A percentile compares a stretch with the other conserved stretches of the same genome.
phyloP scores from a whole-genome alignment of 345 rosid genomes.

The Eucalyptus caleyi region DNA sequence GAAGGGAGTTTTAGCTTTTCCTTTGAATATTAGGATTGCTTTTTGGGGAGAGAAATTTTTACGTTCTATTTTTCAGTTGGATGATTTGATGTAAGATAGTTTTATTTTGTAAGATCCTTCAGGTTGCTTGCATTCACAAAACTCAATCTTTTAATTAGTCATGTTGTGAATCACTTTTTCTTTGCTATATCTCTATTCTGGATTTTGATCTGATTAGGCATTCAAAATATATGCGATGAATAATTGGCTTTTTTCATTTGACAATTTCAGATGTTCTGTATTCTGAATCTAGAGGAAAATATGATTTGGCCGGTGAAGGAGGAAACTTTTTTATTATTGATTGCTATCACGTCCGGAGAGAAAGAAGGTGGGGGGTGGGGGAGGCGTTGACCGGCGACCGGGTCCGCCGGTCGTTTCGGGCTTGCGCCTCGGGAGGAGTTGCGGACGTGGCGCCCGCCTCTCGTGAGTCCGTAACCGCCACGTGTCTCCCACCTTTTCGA shows the following conservation, averaged over 20 bases:
- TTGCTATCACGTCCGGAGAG: constrained; percentile 12
- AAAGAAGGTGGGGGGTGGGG: neutral
- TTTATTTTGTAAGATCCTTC: neutral
- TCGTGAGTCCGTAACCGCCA: no score
- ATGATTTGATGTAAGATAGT: neutral
- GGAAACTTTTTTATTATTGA: neutral
- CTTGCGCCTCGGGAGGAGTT: neutral
- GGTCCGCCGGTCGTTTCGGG: neutral
- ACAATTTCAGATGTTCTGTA: neutral
- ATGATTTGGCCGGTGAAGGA: neutral
- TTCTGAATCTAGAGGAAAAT: neutral
- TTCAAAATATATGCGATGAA: neutral
- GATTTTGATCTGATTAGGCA: neutral
- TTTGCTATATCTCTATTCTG: neutral
- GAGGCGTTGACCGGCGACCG: neutral
- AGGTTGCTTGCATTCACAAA: neutral
- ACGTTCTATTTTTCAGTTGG: neutral
- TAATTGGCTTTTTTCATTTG: neutral
- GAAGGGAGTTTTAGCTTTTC: neutral
- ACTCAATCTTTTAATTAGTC: neutral
- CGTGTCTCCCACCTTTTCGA: neutral
- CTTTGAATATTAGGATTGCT: neutral
- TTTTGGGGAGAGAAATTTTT: neutral
- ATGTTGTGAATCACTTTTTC: neutral
- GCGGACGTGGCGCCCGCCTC: no score